These are phyloP conservation scores for Babesia sp. DNA, from an alignment of 169 alveolate genomes.

Conservation along the genomic window DNA sequence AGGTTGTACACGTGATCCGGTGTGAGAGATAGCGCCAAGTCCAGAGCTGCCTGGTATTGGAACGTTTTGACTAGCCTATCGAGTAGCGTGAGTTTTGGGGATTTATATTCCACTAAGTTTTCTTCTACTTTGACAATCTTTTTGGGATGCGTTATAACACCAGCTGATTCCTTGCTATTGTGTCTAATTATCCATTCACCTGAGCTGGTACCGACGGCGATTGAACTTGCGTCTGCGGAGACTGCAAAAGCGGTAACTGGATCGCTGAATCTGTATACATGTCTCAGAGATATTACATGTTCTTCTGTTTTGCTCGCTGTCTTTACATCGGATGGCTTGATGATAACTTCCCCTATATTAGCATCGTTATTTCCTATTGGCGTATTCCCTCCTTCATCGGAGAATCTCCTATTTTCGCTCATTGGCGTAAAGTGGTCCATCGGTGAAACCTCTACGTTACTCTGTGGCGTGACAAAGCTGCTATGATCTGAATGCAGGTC, in stretches of 20 bases:
- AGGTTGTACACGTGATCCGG: conserved; percentile 62
- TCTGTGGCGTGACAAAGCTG: conserved; percentile 1
- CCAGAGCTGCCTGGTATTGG: conserved; percentile 68
- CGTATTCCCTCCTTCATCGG: background rate
- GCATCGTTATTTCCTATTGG: conserved; percentile 1
- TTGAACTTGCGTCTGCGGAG: conserved; percentile 11
- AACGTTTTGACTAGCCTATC: conserved; percentile 62
- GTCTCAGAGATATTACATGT: conserved; percentile 1
- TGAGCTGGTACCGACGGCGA: conserved; percentile 46
- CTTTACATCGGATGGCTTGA: background rate
- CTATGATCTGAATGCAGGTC: background rate
- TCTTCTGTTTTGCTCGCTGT: background rate
- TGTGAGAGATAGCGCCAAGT: conserved; percentile 56
- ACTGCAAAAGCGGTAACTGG: conserved; percentile 50
- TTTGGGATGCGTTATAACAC: background rate
- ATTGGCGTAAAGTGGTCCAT: conserved; percentile 8
- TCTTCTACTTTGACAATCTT: conserved; percentile 15
- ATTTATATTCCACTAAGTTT: conserved; percentile 35
- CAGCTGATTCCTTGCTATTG: conserved; percentile 1
- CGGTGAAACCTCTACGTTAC: background rate
- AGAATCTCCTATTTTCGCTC: background rate
- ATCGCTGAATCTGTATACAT: conserved; percentile 36
- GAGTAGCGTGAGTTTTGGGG: conserved; percentile 41
- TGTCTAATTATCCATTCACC: conserved; percentile 53
- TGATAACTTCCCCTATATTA: background rate